Base-by-base conservation (phyloP, 176 grass and related monocot genomes). In the Aechmea fasciata region DNA sequence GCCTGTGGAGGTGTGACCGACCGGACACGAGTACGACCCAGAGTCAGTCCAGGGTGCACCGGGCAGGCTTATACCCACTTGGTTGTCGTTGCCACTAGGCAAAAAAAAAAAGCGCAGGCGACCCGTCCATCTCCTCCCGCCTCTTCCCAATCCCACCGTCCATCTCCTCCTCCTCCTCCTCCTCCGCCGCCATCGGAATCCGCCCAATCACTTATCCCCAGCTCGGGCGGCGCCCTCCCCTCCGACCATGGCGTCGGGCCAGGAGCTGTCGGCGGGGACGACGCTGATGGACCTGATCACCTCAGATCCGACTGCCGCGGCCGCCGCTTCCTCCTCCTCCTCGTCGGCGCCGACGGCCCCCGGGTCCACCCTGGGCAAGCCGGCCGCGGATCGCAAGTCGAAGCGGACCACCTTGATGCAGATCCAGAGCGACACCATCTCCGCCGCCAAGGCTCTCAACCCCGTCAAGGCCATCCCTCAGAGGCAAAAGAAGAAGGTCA, bases 241-340 rank as follows among this genome's bases (percentile, higher is more conserved):
- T 61, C 55, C 55, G 78, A 67, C 63, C 87, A 96, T 96, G 91
- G 82, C 91, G 64, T 91, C 92, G 47, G 83, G 83, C 25, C 85
- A 96, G 68, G 92, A 92, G 0, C 3, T 0, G 62, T 92, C 93
- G 1, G 84, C 87, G 11, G 80, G 94, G 65, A 88, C 79, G 48
- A 93, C 89, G 71, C 80, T 93, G 69, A 99, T 99, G 94, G 94
- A 99, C 81, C 90, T 99, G 77, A 99, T 99, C 82, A 90, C 87
- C 51, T 93, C 89, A 78, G 90, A 99, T 90, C 94, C 87, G 19
- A 64, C 75, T 50, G 73, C 87, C 13, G 75, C 72, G 25, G 11
- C 79, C 13, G 75, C 68, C 41, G 41, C 81, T 47, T 69, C 84
- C 47, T 71, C 83, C 48, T 67, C 82, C 48, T 67, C 82, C 65